Base-by-base conservation (phyloP, 148 eudicot species). In the Dysphania ambrosioides region DNA sequence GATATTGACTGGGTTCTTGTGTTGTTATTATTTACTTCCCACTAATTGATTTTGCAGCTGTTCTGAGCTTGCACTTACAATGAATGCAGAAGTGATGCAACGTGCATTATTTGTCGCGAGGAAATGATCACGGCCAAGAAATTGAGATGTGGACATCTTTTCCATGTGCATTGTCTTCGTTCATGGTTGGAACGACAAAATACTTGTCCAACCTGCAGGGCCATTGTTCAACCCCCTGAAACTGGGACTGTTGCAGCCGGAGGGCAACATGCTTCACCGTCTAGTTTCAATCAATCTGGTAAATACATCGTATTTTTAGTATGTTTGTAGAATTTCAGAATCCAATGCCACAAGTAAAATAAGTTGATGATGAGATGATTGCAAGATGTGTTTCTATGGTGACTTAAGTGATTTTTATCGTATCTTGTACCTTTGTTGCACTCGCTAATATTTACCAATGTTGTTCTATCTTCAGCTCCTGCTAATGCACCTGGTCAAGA, bases 171-270 rank as follows among this genome's bases (percentile, higher is more conserved):
- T 79, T 96, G 99, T 81, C 92, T 96, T 41, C 90, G 99, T 51
- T 96, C 99, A 38, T 96, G 99, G 99, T 83, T 96, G 85, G 99
- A 96, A 75, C 80, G 97, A 61, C 99, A 96, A 71, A 91, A 96
- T 65, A 96, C 99, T 44, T 92, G 99, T 69, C 99, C 99, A 56
- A 96, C 97, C 59, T 96, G 99, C 86, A 92, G 99, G 85, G 99
- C 99, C 53, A 97, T 77, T 75, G 99, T 96, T 83, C 83, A 90
- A 72, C 99, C 99, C 11, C 86, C 91, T 62, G 97, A 90, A 72
- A 77, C 80, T 85, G 95, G 94, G 70, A 72, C 92, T 77, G 73
- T 74, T 77, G 31, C 87, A 42, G 81, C 86, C 70, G 85, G 70
- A 72, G 85, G 87, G 58, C 83, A 75, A 36, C 85, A 69, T 67